Conservation (phyloP, 305 asterid species). For the Euphrasia arctica region DNA sequence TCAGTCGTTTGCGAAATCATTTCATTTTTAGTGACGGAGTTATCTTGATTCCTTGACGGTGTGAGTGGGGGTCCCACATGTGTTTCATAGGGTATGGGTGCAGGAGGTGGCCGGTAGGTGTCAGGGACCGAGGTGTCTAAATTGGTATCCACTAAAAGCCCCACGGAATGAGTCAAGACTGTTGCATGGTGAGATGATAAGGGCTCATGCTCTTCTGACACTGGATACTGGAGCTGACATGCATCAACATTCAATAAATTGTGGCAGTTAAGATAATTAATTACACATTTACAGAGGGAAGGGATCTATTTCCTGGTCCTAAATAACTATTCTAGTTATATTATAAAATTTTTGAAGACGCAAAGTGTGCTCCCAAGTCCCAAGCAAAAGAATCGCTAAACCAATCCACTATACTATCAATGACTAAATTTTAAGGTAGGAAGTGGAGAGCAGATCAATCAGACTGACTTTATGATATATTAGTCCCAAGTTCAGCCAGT, state of each 20-base stretch:
- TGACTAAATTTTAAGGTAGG: neutral
- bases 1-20: conserved; percentile 37
- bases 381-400: neutral
- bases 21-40: conserved; percentile 38
- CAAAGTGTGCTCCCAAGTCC: neutral
- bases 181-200: conserved; percentile 51
- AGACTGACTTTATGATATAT: neutral
- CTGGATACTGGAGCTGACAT: conserved; percentile 60
- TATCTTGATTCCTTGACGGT: conserved; percentile 39
- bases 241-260: conserved; percentile 14
- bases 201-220: conserved; percentile 57
- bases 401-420: neutral
- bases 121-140: conserved; percentile 80
- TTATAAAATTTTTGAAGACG: neutral
- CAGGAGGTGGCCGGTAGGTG: conserved; percentile 82
- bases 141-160: conserved; percentile 84
- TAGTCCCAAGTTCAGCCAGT: neutral
- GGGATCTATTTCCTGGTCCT: too few species aligned
- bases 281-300: too few species aligned
- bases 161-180: conserved; percentile 37
- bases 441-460: neutral
- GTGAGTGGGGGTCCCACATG: conserved; percentile 42
- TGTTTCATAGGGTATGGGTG: conserved; percentile 75
- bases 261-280: neutral
- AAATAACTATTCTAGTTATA: neutral